Conservation (phyloP, 495 filamentous ascomycete species). For the Hyphodiscus hymeniophilus region DNA sequence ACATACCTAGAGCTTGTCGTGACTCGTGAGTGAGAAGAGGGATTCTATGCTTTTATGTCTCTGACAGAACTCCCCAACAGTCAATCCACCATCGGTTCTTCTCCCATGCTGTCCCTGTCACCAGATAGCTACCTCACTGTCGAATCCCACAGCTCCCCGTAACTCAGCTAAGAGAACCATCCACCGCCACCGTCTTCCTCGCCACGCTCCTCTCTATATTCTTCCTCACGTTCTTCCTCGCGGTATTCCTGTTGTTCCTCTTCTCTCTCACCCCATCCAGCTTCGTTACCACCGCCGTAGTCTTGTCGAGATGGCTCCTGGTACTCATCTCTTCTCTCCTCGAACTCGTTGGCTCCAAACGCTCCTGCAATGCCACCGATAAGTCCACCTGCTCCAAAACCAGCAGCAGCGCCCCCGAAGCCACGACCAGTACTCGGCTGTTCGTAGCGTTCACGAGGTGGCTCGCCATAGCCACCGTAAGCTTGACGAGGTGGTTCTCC, state of each 20-base stretch:
- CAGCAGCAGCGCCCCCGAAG: background rate
- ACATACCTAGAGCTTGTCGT: no score
- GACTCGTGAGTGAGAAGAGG: no score
- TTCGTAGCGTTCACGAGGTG: no score
- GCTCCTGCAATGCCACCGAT: background rate
- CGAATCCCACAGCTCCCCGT: no score
- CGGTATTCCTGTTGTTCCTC: conserved; percentile 8
- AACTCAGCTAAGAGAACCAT: conserved; percentile 18
- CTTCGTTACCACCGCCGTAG: conserved; percentile 2
- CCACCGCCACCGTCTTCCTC: conserved; percentile 17
- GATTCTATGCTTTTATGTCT: no score
- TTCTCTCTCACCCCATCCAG: conserved; percentile 12
- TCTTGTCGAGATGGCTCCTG: background rate
- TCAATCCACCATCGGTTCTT: no score
- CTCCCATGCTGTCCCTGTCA: no score
- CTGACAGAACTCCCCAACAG: no score
- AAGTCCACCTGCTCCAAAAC: background rate
- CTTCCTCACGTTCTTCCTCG: conserved; percentile 2
- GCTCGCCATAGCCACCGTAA: conserved; percentile 3
- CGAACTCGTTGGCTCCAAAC: background rate
- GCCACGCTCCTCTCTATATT: conserved; percentile 2
- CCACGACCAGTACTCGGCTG: background rate
- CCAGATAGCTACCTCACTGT: no score
- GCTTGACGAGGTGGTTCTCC: background rate
- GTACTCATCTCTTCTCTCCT: conserved; percentile 2